Evolutionary conservation across 441 rosid genomes (phyloP).

Genomic region (Jatropha podagrica): DNA sequence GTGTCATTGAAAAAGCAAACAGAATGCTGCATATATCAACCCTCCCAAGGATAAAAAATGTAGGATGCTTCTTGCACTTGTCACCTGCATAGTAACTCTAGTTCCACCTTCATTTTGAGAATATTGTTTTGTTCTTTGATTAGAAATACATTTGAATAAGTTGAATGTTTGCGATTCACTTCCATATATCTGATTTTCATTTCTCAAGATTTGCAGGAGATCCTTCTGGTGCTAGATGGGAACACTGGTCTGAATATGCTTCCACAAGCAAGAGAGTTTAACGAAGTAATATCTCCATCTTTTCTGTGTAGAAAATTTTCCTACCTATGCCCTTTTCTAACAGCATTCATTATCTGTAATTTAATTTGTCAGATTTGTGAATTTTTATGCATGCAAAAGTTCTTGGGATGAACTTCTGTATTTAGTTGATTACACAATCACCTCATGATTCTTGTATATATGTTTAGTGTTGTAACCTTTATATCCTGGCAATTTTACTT

Average conservation of each 20-base stretch:
- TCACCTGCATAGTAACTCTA: background rate
- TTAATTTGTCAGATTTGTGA: conserved; percentile 3
- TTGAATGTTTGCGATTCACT: background rate
- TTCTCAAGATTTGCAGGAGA: conserved; percentile 57
- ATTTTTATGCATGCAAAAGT: background rate
- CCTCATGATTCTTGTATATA: no score
- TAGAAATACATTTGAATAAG: background rate
- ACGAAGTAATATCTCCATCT: conserved; percentile 50
- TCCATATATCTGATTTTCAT: conserved; percentile 12
- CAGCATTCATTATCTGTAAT: background rate
- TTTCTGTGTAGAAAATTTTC: conserved; percentile 1
- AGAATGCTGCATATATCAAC: no score
- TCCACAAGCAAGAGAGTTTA: conserved; percentile 95
- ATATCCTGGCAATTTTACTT: no score
- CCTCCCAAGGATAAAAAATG: no score
- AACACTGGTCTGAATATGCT: conserved; percentile 94
- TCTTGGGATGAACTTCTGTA: background rate
- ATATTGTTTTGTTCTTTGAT: background rate
- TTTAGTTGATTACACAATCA: no score
- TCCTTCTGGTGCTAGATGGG: conserved; percentile 85
- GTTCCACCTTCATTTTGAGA: background rate
- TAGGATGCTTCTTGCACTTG: no score
- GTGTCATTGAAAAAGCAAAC: no score
- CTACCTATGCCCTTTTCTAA: background rate
- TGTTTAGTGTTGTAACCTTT: no score